Evolutionary conservation across 1,139 yeast species (phyloP).

Genomic region (Saccharomyces pastorianus): DNA sequence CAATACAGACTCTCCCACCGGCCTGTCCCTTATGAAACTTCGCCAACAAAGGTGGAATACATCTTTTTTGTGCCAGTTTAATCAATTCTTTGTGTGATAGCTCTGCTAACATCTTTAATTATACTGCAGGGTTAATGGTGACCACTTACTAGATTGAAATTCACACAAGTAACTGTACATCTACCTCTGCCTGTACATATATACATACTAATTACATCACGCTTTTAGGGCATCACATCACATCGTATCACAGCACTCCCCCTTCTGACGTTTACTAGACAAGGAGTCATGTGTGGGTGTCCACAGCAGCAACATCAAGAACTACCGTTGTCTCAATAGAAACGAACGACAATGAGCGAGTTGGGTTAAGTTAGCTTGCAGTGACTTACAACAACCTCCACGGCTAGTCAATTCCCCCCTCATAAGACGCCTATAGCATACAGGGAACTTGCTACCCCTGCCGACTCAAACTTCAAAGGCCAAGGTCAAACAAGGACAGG

Average conservation of each 20-base stretch:
- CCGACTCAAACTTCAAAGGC: background rate
- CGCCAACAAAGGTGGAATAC: conserved; percentile 69
- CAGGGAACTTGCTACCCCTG: background rate
- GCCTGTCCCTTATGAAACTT: conserved; percentile 81
- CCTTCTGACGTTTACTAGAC: background rate
- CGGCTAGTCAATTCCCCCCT: background rate
- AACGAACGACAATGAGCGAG: background rate
- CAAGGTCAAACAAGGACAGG: background rate
- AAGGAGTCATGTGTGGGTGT: background rate
- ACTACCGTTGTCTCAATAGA: no score
- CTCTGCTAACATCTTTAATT: conserved; percentile 12
- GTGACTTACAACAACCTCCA: background rate
- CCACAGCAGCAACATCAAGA: no score
- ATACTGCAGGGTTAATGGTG: background rate
- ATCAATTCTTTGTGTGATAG: conserved; percentile 40
- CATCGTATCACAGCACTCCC: background rate
- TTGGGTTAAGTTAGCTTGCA: background rate
- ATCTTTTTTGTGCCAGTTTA: conserved; percentile 41
- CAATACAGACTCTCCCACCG: conserved; percentile 75
- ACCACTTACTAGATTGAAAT: background rate
- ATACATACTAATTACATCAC: background rate
- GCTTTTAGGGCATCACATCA: background rate
- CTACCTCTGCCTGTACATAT: background rate
- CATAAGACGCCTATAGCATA: background rate
- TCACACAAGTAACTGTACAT: background rate